Evolutionary conservation across 495 filamentous ascomycete species (phyloP).

Genomic region (Hyaloscypha hepaticicola): DNA sequence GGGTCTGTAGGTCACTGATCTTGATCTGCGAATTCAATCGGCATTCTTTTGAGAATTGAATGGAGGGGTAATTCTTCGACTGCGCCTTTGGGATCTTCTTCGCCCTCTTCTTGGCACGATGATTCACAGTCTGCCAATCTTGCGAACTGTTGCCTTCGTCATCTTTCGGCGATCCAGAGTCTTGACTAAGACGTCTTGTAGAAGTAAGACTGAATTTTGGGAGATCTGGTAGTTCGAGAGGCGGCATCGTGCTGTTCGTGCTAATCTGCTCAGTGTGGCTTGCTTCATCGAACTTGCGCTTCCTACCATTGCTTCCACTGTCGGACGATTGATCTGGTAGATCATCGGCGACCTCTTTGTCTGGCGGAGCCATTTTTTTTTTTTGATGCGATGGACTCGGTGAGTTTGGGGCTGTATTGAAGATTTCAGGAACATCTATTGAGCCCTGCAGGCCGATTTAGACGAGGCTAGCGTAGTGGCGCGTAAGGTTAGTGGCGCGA

Average conservation of each 20-base stretch:
- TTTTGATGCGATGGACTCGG: neutral
- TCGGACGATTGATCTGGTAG: conserved; percentile 8
- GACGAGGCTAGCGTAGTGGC: conserved; percentile 12
- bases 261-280: neutral
- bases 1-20: conserved; percentile 72
- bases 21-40: conserved; percentile 73
- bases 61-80: conserved; percentile 67
- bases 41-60: conserved; percentile 64
- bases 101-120: conserved; percentile 48
- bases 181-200: conserved; percentile 14
- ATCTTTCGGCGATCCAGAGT: conserved; percentile 30
- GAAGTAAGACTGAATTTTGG: conserved; percentile 35
- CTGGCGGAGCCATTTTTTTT: conserved; percentile 18
- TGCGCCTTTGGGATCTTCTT: conserved; percentile 56
- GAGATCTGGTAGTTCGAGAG: conserved; percentile 28
- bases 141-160: conserved; percentile 31
- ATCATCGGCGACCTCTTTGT: neutral
- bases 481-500: conserved; percentile 3
- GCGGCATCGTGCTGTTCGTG: conserved; percentile 18
- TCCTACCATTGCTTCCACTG: conserved; percentile 22
- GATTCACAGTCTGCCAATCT: conserved; percentile 51
- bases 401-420: neutral
- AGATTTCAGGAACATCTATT: conserved; percentile 2
- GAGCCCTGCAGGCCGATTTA: conserved; percentile 1
- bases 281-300: conserved; percentile 24